Percentiles rank a stretch among this genome's conserved stretches.
These are phyloP conservation scores for Globisporangium cystogenes DNA, from an alignment of 352 stramenopile species.

Conservation along the genomic window DNA sequence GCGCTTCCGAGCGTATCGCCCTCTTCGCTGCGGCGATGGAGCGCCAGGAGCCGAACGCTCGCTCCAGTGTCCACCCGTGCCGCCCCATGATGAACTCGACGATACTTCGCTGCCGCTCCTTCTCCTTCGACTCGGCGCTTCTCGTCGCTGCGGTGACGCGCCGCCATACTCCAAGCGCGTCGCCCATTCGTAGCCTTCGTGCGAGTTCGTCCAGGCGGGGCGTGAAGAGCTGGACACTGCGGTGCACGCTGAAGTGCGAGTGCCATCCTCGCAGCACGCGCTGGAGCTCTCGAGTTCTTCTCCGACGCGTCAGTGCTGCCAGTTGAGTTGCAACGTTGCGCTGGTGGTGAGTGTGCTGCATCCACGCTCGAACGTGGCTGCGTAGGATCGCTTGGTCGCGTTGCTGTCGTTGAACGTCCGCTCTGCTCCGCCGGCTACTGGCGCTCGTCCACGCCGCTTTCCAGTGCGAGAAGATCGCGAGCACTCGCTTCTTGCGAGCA, in stretches of 20 bases:
- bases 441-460: not conserved
- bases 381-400: not conserved
- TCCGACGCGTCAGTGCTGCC: not conserved
- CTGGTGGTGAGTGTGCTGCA: not conserved
- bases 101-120: conserved; percentile 26
- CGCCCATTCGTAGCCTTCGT: not conserved
- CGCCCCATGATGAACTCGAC: conserved; percentile 30
- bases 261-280: not conserved
- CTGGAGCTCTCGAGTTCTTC: not conserved
- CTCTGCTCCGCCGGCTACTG: not conserved
- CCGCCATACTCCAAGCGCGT: conserved; percentile 9
- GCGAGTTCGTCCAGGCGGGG: conserved; percentile 6
- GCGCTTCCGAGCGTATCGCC: conserved; percentile 2
- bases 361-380: not conserved
- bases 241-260: not conserved
- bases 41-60: conserved; percentile 29
- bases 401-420: not conserved
- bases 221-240: not conserved
- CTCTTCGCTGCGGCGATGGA: conserved; percentile 4
- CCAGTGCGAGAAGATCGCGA: not conserved
- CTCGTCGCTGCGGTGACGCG: conserved; percentile 9
- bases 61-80: conserved; percentile 17
- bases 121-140: conserved; percentile 5
- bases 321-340: not conserved
- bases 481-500: not conserved